A percentile compares a stretch with the other conserved stretches of the same genome.
These are phyloP conservation scores for Pleurotus eryngii DNA, from an alignment of 768 basidiomycete species.

Conservation along the genomic window DNA sequence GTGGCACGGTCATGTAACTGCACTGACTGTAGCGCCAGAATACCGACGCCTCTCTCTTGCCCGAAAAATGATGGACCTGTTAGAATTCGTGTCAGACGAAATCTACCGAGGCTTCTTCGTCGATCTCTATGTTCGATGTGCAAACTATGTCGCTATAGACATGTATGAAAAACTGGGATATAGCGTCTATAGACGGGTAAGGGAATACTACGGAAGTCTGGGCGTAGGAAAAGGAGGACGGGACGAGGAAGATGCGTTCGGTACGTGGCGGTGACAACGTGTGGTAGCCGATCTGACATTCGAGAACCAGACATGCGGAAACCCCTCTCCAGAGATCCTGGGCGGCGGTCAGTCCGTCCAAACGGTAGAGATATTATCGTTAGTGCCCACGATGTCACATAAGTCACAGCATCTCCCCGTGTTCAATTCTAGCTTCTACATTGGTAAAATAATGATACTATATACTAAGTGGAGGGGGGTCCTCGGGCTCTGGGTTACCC, in stretches of 20 bases:
- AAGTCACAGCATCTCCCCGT: slow-evolving; percentile 8
- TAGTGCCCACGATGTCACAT: slow-evolving; percentile 56
- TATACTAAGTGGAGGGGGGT: slow-evolving; percentile 52
- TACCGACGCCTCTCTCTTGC: slow-evolving; percentile 89
- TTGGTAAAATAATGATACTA: slow-evolving; percentile 15
- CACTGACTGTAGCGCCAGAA: slow-evolving; percentile 90
- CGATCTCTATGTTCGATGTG: slow-evolving; percentile 92
- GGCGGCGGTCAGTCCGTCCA: slow-evolving; percentile 61
- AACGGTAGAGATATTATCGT: slow-evolving; percentile 76
- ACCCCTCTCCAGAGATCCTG: slow-evolving; percentile 59
- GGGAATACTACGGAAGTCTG: slow-evolving; percentile 84
- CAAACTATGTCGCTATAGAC: slow-evolving; percentile 76
- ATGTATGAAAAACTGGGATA: slow-evolving; percentile 96
- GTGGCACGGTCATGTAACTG: slow-evolving; percentile 95
- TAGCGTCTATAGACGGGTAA: slow-evolving; percentile 86
- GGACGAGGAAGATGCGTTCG: slow-evolving; percentile 90
- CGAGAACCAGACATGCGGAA: slow-evolving; percentile 58
- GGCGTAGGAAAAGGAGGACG: slow-evolving; percentile 71
- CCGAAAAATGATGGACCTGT: slow-evolving; percentile 77
- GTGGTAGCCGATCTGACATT: background rate
- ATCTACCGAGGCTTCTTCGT: slow-evolving; percentile 86
- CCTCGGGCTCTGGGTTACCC: slow-evolving; percentile 35
- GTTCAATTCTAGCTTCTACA: background rate
- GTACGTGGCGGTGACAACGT: slow-evolving; percentile 41
- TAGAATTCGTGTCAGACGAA: slow-evolving; percentile 83